Evolutionary conservation across 2,329 filamentous ascomycete species (phyloP), one percentile per base, ranked within the genome.

Genomic region (Aspergillus jensenii): DNA sequence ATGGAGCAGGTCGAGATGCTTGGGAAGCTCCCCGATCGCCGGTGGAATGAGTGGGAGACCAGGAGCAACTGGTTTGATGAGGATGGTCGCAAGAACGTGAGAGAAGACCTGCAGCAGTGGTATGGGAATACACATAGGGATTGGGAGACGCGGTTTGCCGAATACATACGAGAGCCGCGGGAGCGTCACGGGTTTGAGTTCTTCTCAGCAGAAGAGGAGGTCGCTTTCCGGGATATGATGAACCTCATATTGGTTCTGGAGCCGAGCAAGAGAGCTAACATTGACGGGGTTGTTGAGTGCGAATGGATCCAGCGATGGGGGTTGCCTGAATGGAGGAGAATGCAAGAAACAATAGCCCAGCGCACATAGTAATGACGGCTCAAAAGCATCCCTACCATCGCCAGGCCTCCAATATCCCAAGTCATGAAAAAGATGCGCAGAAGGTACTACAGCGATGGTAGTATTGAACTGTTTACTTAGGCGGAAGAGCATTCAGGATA

Each of bases 1-100:
- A 58, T 55, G 17, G 59, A 71, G 27, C 66, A 70, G 40, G 62
- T 72, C 12, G 63, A 70, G 51, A 59, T 60, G 11, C 60, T 71
- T 31, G 67, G 71, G 3, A 59, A 58, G 27, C 65, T 70, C 51
- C 66, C 64, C 4, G 56, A 46, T 12, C 53, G 65, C n/a, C 62
- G 61, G 60, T 67, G 69, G 60, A 48, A 62, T 6, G 58, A 60
- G 31, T 70, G 65, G 68, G 62, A 68, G 27, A 47, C 52, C 14
- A 52, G 64, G 0, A 27, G 3, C 12, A 58, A 56, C n/a, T 63
- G 59, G 59, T 68, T 67, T 47, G 58, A 55, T 55, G 63, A 71
- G 40, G 63, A 71, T 52, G 59, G 59, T 6, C 41, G 63, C 14
- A 55, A 55, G 58, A 58, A 50, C 44, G 31, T 58, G 11, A 54